phyloP scores from a whole-genome alignment of 768 basidiomycete species.

The Mycena chlorophos region DNA sequence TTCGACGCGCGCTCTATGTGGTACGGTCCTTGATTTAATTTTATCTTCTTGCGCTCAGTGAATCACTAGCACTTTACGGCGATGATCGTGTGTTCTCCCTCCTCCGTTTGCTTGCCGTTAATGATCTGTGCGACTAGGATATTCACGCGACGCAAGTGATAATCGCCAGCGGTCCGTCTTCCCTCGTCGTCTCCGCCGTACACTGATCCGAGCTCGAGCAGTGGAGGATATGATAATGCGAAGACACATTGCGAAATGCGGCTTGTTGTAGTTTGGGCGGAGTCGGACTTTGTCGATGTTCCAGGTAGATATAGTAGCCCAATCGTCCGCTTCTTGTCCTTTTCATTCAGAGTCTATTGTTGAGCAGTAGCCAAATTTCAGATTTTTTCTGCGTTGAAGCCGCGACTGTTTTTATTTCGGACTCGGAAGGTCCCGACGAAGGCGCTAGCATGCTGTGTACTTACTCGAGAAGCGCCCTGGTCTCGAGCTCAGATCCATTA shows the following conservation, averaged over 20 bases:
- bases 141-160: constrained; percentile 66
- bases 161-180: constrained; percentile 43
- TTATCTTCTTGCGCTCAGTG: constrained; percentile 7
- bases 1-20: constrained; percentile 60
- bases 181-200: background rate
- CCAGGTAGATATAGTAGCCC: too few species aligned
- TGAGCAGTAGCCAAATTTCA: too few species aligned
- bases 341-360: too few species aligned
- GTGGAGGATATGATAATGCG: constrained; percentile 70
- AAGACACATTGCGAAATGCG: constrained; percentile 59
- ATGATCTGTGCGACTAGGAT: constrained; percentile 45
- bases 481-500: too few species aligned
- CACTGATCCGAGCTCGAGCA: constrained; percentile 22
- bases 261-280: constrained; percentile 24
- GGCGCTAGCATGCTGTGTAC: too few species aligned
- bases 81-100: constrained; percentile 53
- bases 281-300: too few species aligned
- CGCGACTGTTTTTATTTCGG: too few species aligned
- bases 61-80: constrained; percentile 72
- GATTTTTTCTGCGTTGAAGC: too few species aligned
- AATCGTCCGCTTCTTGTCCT: too few species aligned
- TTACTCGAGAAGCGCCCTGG: too few species aligned
- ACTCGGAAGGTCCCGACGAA: too few species aligned
- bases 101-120: constrained; percentile 2
- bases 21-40: constrained; percentile 38